Conservation (phyloP, 257 asterid species). For the Lycium ferocissimum region DNA sequence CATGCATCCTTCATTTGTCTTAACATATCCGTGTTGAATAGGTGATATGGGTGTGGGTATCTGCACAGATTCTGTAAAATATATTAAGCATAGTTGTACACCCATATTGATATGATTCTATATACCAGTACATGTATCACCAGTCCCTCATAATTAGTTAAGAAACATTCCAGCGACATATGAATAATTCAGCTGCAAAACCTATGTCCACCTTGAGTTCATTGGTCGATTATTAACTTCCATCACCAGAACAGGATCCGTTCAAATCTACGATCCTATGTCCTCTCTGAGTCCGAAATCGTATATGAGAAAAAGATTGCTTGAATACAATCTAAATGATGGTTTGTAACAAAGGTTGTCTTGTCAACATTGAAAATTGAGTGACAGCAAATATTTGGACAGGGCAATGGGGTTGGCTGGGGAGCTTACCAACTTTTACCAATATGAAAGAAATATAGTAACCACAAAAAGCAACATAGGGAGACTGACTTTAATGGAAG, state of each 20-base stretch:
- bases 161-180: no score
- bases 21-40: not conserved
- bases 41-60: not conserved
- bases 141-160: no score
- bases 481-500: no score
- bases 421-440: not conserved
- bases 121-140: not conserved
- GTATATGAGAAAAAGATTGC: not conserved
- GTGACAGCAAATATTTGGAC: not conserved
- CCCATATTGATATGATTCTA: not conserved
- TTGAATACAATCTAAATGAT: not conserved
- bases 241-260: not conserved
- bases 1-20: not conserved
- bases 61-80: not conserved
- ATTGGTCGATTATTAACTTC: not conserved
- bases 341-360: not conserved
- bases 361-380: no score
- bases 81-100: not conserved
- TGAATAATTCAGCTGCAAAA: not conserved
- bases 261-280: not conserved
- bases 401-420: not conserved
- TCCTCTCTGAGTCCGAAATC: not conserved
- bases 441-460: not conserved
- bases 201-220: not conserved
- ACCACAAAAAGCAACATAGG: not conserved